phyloP scores from a whole-genome alignment of 805 yeast genomes.

The Wickerhamiella bombiphila region DNA sequence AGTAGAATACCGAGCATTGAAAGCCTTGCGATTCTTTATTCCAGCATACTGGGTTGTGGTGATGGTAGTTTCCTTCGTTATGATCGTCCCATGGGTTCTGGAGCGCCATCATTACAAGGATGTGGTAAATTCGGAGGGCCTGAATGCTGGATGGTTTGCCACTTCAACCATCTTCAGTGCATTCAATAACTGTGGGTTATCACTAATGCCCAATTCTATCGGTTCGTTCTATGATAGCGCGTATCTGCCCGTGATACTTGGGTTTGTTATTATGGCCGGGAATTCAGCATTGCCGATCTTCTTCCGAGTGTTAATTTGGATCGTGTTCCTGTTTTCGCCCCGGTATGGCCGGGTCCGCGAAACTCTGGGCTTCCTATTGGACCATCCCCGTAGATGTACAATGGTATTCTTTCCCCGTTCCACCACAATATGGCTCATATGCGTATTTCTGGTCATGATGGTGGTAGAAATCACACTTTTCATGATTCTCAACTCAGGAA shows the following conservation, averaged over 20 bases:
- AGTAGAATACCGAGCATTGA: conserved; percentile 85
- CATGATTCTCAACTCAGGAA: conserved; percentile 51
- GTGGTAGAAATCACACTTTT: conserved; percentile 67
- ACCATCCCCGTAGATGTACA: conserved; percentile 95
- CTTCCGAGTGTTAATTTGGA: conserved; percentile 71
- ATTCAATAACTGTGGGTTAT: conserved; percentile 75
- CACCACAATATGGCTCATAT: conserved; percentile 84
- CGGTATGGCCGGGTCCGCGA: conserved; percentile 39
- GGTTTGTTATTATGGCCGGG: conserved; percentile 73
- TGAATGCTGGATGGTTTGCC: conserved; percentile 85
- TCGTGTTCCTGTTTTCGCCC: conserved; percentile 49
- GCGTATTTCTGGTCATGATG: conserved; percentile 61
- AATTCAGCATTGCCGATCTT: conserved; percentile 89
- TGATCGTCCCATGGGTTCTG: conserved; percentile 34
- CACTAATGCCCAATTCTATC: conserved; percentile 76
- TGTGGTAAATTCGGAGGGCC: conserved; percentile 37
- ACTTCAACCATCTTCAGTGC: conserved; percentile 66
- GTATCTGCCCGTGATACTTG: conserved; percentile 46
- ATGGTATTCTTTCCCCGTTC: conserved; percentile 80
- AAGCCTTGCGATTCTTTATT: conserved; percentile 48
- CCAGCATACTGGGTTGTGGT: conserved; percentile 57
- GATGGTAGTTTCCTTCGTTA: conserved; percentile 44
- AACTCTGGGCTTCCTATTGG: conserved; percentile 70
- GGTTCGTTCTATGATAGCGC: conserved; percentile 44
- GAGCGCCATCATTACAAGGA: conserved; percentile 15